Conservation (phyloP, 768 basidiomycete genomes). For the Tubosaeta sp. region DNA sequence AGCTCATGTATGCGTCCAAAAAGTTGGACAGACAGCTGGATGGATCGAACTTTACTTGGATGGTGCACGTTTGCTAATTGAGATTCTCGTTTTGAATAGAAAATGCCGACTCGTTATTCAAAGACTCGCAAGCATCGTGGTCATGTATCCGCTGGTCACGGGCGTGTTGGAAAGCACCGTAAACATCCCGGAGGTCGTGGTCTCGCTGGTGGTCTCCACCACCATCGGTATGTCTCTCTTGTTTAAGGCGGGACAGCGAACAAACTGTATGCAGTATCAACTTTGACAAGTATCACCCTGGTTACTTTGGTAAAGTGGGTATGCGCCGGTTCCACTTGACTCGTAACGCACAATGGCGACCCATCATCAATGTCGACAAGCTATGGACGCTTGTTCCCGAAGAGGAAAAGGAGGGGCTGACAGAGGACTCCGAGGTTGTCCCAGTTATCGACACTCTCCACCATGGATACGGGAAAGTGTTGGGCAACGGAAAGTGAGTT, state of each 20-base stretch:
- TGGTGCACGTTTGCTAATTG: constrained; percentile 24
- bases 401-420: constrained; percentile 76
- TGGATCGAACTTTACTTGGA: constrained; percentile 38
- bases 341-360: constrained; percentile 86
- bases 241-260: not conserved
- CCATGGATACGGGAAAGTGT: constrained; percentile 86
- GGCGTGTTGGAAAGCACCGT: constrained; percentile 99
- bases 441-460: constrained; percentile 89
- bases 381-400: constrained; percentile 87
- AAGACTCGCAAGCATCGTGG: constrained; percentile 99
- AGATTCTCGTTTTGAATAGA: constrained; percentile 26
- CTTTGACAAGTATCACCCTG: constrained; percentile 99
- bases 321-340: constrained; percentile 98
- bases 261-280: constrained; percentile 59
- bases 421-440: constrained; percentile 72
- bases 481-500: constrained; percentile 89
- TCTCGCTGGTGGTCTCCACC: constrained; percentile 99
- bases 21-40: constrained; percentile 45
- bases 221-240: constrained; percentile 75
- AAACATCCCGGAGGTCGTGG: constrained; percentile 99
- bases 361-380: constrained; percentile 98
- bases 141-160: constrained; percentile 99
- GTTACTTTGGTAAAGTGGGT: constrained; percentile 99
- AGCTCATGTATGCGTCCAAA: constrained; percentile 14
- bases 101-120: constrained; percentile 93